Conservation (phyloP, 495 filamentous ascomycete species). For the Daldinia grandis region DNA sequence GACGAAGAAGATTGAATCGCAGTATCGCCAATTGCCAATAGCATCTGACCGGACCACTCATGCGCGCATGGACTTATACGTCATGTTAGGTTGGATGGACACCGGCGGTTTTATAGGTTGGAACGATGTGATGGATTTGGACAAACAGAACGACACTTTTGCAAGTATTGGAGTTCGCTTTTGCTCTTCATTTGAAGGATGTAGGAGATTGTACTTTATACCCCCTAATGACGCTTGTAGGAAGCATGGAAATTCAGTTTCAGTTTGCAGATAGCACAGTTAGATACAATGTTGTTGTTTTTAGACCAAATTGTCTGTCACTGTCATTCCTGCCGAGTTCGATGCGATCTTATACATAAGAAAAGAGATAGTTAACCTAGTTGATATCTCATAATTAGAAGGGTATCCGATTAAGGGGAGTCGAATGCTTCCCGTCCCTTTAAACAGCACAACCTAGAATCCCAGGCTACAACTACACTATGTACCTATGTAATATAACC, state of each 20-base stretch:
- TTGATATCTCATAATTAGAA: not conserved
- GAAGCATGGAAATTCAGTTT: not conserved
- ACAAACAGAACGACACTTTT: not conserved
- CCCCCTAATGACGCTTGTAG: not conserved
- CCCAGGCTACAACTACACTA: no score
- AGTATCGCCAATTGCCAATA: not conserved
- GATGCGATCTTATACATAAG: not conserved
- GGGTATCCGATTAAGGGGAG: not conserved
- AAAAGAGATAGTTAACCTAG: not conserved
- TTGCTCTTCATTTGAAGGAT: not conserved
- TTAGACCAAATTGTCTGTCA: not conserved
- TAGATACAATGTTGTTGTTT: not conserved
- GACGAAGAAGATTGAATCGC: not conserved
- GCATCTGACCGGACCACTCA: not conserved
- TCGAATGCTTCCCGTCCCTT: not conserved
- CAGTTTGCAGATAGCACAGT: not conserved
- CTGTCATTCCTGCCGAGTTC: not conserved
- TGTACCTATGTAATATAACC: no score
- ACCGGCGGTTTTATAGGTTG: not conserved
- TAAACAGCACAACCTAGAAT: no score
- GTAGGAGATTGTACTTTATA: not conserved
- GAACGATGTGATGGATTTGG: not conserved
- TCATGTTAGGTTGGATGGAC: not conserved
- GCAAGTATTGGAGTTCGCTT: not conserved
- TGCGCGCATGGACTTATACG: not conserved